Evolutionary conservation across 2,329 filamentous ascomycete species (phyloP), one percentile per base, ranked within the genome.

Genomic region (Colletotrichum chlorophyti): DNA sequence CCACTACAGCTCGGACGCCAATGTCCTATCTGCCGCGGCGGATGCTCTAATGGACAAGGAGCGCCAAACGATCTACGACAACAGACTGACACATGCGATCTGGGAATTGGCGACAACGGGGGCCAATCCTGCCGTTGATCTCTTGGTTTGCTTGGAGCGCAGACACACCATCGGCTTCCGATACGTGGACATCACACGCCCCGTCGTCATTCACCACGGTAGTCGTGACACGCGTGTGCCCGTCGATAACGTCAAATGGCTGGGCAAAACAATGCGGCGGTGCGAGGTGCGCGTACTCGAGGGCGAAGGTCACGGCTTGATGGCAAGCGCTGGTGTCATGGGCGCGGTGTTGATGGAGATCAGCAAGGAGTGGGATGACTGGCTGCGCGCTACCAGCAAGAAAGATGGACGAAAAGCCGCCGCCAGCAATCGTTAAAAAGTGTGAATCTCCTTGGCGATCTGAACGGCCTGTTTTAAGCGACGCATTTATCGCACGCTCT

Each of bases 291-390:
- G 94, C 5, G 87, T 98, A 5, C 80, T 99, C 3, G 91, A 96
- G 65, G 92, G 91, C 6, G 94, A 99, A 72, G 92, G 93, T 3
- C 95, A 99, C 70, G 94, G 95, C 0, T 78, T 99, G 21, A 99
- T 99, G 95, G 95, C 95, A 1, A 96, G 90, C 65, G 93, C 95
- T 1, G 80, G 81, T 12, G 94, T 98, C 40, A 99, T 99, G 95
- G 91, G 92, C 38, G 87, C 89, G 17, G 90, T 98, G n/a, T 78
- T 99, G 31, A 94, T 92, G 74, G 95, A 99, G 76, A 96, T 99
- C 68, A 90, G 91, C 49, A 88, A 88, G 65, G 95, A 98, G 72
- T 98, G 94, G 94, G 90, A 93, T 64, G 91, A 94, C 67, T 94
- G 91, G 91, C 87, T 85, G 68, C 83, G 84, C 40, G 82, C 83